These are phyloP conservation scores for Metschnikowia lunata DNA, from an alignment of 805 yeast species.

Conservation along the genomic window DNA sequence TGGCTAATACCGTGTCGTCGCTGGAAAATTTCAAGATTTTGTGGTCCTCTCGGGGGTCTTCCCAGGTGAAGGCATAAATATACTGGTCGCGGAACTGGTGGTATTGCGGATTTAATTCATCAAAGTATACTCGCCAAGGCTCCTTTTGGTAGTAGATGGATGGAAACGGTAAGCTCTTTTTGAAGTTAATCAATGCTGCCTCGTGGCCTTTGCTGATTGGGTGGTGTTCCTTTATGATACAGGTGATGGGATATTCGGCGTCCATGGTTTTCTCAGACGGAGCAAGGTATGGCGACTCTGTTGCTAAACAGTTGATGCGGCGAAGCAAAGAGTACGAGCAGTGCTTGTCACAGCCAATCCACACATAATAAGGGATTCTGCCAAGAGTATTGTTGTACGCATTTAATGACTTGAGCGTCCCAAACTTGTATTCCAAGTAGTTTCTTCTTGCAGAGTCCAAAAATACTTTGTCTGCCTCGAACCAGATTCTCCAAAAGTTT, in stretches of 20 bases:
- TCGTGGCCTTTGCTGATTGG: slow-evolving; percentile 64
- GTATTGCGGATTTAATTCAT: slow-evolving; percentile 63
- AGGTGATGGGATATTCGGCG: slow-evolving; percentile 17
- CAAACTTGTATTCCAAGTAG: slow-evolving; percentile 76
- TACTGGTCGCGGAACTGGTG: slow-evolving; percentile 73
- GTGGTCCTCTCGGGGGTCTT: slow-evolving; percentile 80
- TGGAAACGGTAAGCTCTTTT: slow-evolving; percentile 70
- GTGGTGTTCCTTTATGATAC: slow-evolving; percentile 16
- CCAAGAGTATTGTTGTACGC: slow-evolving; percentile 63
- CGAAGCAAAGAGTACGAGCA: slow-evolving; percentile 44
- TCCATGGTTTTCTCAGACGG: slow-evolving; percentile 40
- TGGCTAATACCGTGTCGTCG: slow-evolving; percentile 72
- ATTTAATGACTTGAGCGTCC: slow-evolving; percentile 73
- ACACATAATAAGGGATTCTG: slow-evolving; percentile 74
- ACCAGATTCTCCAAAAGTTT: slow-evolving; percentile 86
- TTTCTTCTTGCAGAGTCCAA: slow-evolving; percentile 79
- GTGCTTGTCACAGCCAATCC: slow-evolving; percentile 60
- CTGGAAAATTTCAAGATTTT: slow-evolving; percentile 56
- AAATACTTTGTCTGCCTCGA: slow-evolving; percentile 76
- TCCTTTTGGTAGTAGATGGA: slow-evolving; percentile 75
- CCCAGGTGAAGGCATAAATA: slow-evolving; percentile 89
- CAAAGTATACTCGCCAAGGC: slow-evolving; percentile 76
- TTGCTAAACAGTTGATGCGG: slow-evolving; percentile 69
- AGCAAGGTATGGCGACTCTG: slow-evolving; percentile 77
- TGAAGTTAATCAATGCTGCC: slow-evolving; percentile 61